Evolutionary conservation across 352 stramenopile genomes (phyloP).

Genomic region (Poterioochromonas sp.): DNA sequence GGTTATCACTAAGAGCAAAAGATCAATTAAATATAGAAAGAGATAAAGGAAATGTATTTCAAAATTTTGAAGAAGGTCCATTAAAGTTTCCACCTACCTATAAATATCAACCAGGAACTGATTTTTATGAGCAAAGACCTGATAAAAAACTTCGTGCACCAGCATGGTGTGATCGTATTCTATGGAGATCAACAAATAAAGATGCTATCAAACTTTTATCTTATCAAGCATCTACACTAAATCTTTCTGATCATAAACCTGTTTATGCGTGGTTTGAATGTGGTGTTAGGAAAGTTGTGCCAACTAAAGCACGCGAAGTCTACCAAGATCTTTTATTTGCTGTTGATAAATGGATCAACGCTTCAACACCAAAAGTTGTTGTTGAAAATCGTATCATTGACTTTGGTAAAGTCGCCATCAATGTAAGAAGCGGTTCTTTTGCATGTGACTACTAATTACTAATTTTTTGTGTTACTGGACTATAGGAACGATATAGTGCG

Average conservation of each 20-base stretch:
- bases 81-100: constrained; percentile 36
- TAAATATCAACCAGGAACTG: constrained; percentile 72
- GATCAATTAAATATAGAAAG: constrained; percentile 71
- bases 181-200: constrained; percentile 51
- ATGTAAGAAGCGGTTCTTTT: constrained; percentile 49
- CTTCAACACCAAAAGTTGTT: constrained; percentile 80
- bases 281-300: neutral
- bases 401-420: constrained; percentile 20
- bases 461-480: neutral
- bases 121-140: constrained; percentile 87
- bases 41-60: constrained; percentile 1
- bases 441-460: constrained; percentile 39
- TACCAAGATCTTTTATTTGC: constrained; percentile 78
- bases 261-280: constrained; percentile 40
- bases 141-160: constrained; percentile 98
- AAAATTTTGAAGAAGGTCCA: constrained; percentile 29
- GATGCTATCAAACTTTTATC: neutral
- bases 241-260: constrained; percentile 96
- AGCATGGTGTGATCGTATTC: constrained; percentile 85
- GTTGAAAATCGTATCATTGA: constrained; percentile 50
- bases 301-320: constrained; percentile 44
- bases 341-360: constrained; percentile 93
- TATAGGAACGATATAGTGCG: neutral
- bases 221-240: constrained; percentile 40
- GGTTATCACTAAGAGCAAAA: constrained; percentile 46